Percentiles rank a stretch among this genome's conserved stretches.
These are phyloP conservation scores for Starmerella bombi DNA, from an alignment of 805 yeast species.

Conservation along the genomic window DNA sequence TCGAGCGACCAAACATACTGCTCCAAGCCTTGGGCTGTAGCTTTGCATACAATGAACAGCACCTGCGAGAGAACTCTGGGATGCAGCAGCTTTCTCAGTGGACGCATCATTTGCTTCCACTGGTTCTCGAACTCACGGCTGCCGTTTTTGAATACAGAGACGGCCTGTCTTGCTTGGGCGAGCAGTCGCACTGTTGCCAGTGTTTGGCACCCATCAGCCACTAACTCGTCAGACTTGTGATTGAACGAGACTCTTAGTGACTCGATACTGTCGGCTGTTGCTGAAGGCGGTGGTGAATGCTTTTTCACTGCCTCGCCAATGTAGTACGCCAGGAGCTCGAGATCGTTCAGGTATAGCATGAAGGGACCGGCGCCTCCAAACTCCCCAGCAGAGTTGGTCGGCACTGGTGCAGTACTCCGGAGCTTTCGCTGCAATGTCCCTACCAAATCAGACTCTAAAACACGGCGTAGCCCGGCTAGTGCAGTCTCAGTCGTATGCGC, in stretches of 20 bases:
- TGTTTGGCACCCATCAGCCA: slow-evolving; percentile 34
- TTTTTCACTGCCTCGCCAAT: slow-evolving; percentile 32
- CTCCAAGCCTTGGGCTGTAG: slow-evolving; percentile 47
- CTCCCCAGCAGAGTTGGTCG: slow-evolving; percentile 1
- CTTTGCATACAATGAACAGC: slow-evolving; percentile 40
- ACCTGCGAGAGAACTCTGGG: slow-evolving; percentile 38
- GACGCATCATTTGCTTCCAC: slow-evolving; percentile 54
- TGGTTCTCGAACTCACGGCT: slow-evolving; percentile 38
- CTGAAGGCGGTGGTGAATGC: not conserved
- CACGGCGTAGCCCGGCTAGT: slow-evolving; percentile 41
- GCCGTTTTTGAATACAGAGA: slow-evolving; percentile 28
- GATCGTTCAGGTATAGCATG: slow-evolving; percentile 57
- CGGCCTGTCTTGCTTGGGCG: slow-evolving; percentile 27
- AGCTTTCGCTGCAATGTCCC: slow-evolving; percentile 41
- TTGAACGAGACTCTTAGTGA: slow-evolving; percentile 22
- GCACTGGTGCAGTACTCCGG: slow-evolving; percentile 30
- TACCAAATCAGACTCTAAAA: slow-evolving; percentile 51
- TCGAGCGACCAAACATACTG: slow-evolving; percentile 53
- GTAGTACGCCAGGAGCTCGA: slow-evolving; percentile 50
- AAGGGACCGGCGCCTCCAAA: slow-evolving; percentile 35
- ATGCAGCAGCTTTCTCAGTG: slow-evolving; percentile 49
- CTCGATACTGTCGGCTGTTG: not conserved
- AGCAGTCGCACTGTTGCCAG: slow-evolving; percentile 28
- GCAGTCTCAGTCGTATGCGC: slow-evolving; percentile 40
- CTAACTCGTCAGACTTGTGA: slow-evolving; percentile 29